Evolutionary conservation across 768 basidiomycete genomes (phyloP), one percentile per base, ranked within the genome.

Genomic region (Hortiboletus campestris): DNA sequence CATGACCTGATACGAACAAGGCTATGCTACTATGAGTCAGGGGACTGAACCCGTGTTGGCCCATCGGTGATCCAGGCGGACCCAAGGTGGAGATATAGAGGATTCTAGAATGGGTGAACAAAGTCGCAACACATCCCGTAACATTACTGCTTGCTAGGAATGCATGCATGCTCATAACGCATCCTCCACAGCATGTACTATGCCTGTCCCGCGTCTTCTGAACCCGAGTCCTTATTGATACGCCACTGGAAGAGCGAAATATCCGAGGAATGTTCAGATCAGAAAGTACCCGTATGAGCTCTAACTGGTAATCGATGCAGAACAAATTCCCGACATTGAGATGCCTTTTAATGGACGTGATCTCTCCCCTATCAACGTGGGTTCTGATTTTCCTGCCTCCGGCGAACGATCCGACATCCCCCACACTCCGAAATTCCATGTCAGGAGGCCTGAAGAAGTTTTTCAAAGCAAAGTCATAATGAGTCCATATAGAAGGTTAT

Each of bases 291-390:
- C 31, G 25, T n/a, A 46, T 31, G 25, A 14, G 47, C 39, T 40
- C 38, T 45, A 13, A 39, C 16, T 9, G 40, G 44, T 35, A 20
- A 31, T 43, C 35, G 56, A 57, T 55, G 19, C 11, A 22, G 35
- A 38, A 44, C 28, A 22, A 17, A 39, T 56, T 43, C 28, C 52
- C 43, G 54, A 48, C 45, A 44, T 32, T 28, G 22, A 13, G 12
- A 51, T 54, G 25, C 34, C 22, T n/a, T 51, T 39, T 51, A 29
- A 32, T 63, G 64, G 52, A 51, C 61, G 52, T 50, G 45, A 36
- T 42, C 31, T 38, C 19, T 11, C 20, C 55, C 19, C 40, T 46
- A 55, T 56, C 46, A 46, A 32, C n/a, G 11, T 56, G 56, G 16
- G 47, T 43, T 36, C 34, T 32, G 25, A 32, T 34, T 46, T 43